phyloP scores from a whole-genome alignment of 2,329 filamentous ascomycete species.

The Aurifilum marmelostoma region DNA sequence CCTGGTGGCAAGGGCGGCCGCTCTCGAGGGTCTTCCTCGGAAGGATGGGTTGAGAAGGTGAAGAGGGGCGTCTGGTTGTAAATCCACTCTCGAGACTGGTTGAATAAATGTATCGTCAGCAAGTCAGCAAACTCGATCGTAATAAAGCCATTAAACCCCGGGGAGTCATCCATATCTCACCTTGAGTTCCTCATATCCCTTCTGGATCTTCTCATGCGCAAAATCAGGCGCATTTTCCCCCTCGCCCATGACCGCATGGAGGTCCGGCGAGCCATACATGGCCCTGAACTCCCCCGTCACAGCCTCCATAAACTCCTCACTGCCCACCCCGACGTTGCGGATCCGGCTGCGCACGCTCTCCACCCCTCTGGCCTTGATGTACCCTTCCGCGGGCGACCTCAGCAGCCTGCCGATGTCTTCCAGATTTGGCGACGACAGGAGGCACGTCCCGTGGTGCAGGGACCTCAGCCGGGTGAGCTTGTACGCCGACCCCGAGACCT shows the following conservation, averaged over 20 bases:
- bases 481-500: conserved; percentile 93
- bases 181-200: conserved; percentile 65
- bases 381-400: conserved; percentile 75
- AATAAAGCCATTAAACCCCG: no score
- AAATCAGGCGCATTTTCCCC: conserved; percentile 44
- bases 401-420: conserved; percentile 69
- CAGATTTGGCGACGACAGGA: conserved; percentile 78
- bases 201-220: conserved; percentile 53
- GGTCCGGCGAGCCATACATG: conserved; percentile 62
- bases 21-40: conserved; percentile 60
- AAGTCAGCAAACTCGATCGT: conserved; percentile 22
- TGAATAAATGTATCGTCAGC: background rate
- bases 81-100: conserved; percentile 70
- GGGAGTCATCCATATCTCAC: no score
- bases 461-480: conserved; percentile 82
- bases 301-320: conserved; percentile 52
- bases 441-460: conserved; percentile 90
- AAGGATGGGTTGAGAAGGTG: conserved; percentile 65
- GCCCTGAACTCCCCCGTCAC: conserved; percentile 67
- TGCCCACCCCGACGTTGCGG: conserved; percentile 70
- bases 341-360: conserved; percentile 89
- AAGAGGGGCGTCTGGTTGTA: conserved; percentile 88
- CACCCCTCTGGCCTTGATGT: conserved; percentile 81
- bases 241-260: conserved; percentile 51
- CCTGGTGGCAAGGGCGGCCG: conserved; percentile 54